phyloP scores from a whole-genome alignment of 2,329 filamentous ascomycete species.

The Esteya vermicola region DNA sequence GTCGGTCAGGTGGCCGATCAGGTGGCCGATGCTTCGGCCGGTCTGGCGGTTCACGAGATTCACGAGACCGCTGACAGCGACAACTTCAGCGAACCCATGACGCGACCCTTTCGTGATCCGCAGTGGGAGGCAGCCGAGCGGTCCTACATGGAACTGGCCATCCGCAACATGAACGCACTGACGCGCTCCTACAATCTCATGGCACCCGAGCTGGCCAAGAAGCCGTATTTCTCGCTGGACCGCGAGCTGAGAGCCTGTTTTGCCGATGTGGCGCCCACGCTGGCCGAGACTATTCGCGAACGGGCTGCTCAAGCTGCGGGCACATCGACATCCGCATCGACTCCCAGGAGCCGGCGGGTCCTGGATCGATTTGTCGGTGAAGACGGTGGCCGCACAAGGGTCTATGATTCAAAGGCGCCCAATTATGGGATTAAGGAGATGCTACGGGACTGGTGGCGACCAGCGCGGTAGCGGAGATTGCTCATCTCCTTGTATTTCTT shows the following conservation, averaged over 20 bases:
- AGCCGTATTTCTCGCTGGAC: conserved; percentile 75
- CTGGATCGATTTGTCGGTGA: conserved; percentile 44
- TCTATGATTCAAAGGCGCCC: conserved; percentile 61
- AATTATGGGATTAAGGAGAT: conserved; percentile 82
- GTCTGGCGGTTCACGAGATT: neutral
- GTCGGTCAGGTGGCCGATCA: no score
- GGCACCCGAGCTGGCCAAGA: conserved; percentile 83
- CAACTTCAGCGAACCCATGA: no score
- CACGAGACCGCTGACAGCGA: neutral
- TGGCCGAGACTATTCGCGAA: conserved; percentile 59
- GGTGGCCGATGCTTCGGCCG: neutral
- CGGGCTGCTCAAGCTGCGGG: conserved; percentile 38
- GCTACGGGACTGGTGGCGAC: conserved; percentile 70
- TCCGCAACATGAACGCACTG: conserved; percentile 65
- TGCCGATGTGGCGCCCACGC: conserved; percentile 66
- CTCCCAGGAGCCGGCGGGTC: conserved; percentile 32
- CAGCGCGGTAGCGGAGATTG: no score
- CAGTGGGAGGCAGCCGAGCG: conserved; percentile 60
- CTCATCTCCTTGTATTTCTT: no score
- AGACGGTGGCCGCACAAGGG: conserved; percentile 33
- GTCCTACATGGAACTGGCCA: conserved; percentile 61
- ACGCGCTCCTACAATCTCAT: conserved; percentile 88
- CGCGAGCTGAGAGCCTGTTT: conserved; percentile 72
- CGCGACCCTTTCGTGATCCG: conserved; percentile 59
- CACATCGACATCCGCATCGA: conserved; percentile 19